phyloP scores from a whole-genome alignment of 257 asterid species.

The Marsdenia floribunda region DNA sequence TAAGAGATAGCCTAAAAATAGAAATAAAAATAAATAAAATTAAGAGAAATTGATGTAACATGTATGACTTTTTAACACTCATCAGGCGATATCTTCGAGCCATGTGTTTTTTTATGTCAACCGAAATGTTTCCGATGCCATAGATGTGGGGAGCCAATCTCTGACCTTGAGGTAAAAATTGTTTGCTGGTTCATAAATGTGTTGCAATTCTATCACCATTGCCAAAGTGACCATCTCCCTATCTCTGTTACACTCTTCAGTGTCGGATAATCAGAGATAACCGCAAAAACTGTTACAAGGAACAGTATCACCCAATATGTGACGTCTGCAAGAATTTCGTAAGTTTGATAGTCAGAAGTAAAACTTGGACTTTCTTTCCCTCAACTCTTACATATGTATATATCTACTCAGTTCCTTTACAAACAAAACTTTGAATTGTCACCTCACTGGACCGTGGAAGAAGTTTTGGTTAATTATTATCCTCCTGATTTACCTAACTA shows the following conservation, averaged over 20 bases:
- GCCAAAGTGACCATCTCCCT: constrained; percentile 16
- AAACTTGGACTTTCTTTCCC: no score
- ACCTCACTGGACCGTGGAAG: no score
- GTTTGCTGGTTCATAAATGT: neutral
- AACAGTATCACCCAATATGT: constrained; percentile 89
- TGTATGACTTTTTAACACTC: no score
- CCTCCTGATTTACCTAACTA: no score
- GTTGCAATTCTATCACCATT: constrained; percentile 2
- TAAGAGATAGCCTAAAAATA: no score
- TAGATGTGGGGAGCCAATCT: constrained; percentile 72
- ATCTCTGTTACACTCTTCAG: constrained; percentile 59
- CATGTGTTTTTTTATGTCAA: constrained; percentile 96
- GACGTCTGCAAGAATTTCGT: constrained; percentile 34
- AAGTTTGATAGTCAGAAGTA: no score
- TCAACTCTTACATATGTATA: no score
- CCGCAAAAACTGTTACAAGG: constrained; percentile 95
- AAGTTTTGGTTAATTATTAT: neutral
- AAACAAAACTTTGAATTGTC: no score
- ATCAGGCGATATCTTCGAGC: constrained; percentile 78
- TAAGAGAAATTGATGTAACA: no score
- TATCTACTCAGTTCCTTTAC: no score
- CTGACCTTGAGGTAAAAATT: constrained; percentile 82
- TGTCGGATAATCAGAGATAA: constrained; percentile 70
- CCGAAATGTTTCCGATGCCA: constrained; percentile 89
- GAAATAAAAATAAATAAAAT: no score